A percentile compares a stretch with the other conserved stretches of the same genome.
Conservation (phyloP, 2,329 filamentous ascomycete species). For the Xylariaceae sp. region DNA sequence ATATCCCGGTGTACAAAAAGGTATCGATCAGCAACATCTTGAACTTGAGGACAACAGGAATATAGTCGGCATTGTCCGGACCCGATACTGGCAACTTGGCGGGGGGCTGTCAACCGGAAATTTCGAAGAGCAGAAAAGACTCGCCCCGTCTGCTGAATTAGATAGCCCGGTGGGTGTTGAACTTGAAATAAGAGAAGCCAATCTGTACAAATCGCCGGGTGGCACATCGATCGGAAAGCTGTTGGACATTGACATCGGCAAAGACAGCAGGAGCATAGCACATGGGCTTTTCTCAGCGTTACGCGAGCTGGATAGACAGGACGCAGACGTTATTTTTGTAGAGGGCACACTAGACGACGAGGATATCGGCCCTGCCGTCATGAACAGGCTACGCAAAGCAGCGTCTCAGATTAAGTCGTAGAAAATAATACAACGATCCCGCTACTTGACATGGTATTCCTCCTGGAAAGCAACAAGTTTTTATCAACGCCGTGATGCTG, state of each 20-base stretch:
- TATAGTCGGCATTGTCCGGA: conserved; percentile 52
- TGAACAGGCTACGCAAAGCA: conserved; percentile 78
- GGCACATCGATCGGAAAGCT: conserved; percentile 39
- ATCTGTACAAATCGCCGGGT: conserved; percentile 35
- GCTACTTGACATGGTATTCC: conserved; percentile 23
- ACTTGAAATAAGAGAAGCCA: conserved; percentile 40
- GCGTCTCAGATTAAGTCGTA: conserved; percentile 57
- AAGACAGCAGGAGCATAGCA: conserved; percentile 68
- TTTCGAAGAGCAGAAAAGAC: conserved; percentile 31
- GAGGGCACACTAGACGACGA: conserved; percentile 79
- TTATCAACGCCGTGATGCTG: conserved; percentile 31
- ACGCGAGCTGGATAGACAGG: conserved; percentile 73
- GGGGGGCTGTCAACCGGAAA: conserved; percentile 38
- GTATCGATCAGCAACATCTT: conserved; percentile 38
- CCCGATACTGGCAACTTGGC: conserved; percentile 47
- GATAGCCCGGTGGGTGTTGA: conserved; percentile 28
- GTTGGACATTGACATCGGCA: conserved; percentile 71
- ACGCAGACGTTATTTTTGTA: conserved; percentile 80
- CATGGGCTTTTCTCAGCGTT: conserved; percentile 84
- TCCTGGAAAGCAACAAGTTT: conserved; percentile 26
- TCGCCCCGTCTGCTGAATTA: conserved; percentile 23
- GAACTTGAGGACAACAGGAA: conserved; percentile 16
- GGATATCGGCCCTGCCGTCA: conserved; percentile 80
- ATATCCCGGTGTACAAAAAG: conserved; percentile 34
- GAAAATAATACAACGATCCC: conserved; percentile 31